Conservation (phyloP, 139 green algal genomes). For the Chlorella sp. region DNA sequence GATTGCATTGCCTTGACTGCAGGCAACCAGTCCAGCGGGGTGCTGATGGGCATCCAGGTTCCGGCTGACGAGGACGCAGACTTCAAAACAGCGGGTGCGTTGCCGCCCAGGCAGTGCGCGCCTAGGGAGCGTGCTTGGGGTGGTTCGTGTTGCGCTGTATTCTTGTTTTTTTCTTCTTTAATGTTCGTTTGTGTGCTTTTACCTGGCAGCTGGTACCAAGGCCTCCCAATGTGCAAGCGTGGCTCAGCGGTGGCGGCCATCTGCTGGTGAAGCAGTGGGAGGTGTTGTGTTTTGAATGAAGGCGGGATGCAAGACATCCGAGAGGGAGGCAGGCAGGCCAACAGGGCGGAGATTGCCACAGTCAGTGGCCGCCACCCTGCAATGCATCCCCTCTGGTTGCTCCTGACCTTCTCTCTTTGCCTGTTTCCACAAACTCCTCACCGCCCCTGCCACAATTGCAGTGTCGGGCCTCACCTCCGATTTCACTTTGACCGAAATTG, state of each 20-base stretch:
- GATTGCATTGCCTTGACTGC: too few species aligned
- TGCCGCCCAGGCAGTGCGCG: too few species aligned
- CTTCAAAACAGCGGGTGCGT: constrained; percentile 40
- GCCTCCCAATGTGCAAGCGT: too few species aligned
- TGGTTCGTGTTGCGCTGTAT: too few species aligned
- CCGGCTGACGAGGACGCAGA: constrained; percentile 29
- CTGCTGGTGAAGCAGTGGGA: neutral
- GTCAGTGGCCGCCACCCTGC: too few species aligned
- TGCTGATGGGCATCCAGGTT: constrained; percentile 82
- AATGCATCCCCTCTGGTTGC: neutral
- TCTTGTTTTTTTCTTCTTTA: neutral
- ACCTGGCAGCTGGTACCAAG: too few species aligned
- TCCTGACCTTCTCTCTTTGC: neutral
- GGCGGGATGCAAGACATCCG: too few species aligned
- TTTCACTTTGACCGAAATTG: constrained; percentile 77
- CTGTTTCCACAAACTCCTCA: neutral
- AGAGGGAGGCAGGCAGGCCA: too few species aligned
- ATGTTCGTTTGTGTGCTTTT: neutral
- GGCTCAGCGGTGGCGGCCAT: too few species aligned
- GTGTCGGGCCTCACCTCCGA: constrained; percentile 46
- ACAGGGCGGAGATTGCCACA: too few species aligned
- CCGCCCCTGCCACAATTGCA: neutral
- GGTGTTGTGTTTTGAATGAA: too few species aligned
- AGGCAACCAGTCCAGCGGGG: constrained; percentile 77
- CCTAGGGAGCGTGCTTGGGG: too few species aligned